A percentile compares a stretch with the other conserved stretches of the same genome.
Conservation (phyloP, 352 stramenopile genomes). For the Phytopythium sindhum region DNA sequence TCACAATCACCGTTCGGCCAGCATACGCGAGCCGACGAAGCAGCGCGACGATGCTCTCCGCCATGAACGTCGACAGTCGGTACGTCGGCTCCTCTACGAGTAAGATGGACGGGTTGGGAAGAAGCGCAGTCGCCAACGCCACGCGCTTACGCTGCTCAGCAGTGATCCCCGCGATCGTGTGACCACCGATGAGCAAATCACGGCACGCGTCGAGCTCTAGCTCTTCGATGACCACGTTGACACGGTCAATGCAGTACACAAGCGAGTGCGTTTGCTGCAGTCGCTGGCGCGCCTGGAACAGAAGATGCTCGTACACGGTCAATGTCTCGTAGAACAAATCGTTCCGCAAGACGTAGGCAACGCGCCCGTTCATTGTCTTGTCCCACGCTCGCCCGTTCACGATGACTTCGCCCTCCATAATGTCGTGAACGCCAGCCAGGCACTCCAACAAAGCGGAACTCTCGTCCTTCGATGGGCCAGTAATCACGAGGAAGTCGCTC, state of each 20-base stretch:
- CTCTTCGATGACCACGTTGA: slow-evolving; percentile 59
- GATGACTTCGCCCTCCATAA: slow-evolving; percentile 56
- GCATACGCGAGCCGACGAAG: slow-evolving; percentile 67
- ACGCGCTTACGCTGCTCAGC: slow-evolving; percentile 81
- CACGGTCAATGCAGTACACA: slow-evolving; percentile 34
- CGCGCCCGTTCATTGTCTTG: slow-evolving; percentile 24
- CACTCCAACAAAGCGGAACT: slow-evolving; percentile 92
- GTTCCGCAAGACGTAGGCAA: slow-evolving; percentile 81
- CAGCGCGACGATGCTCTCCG: slow-evolving; percentile 50
- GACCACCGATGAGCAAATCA: slow-evolving; percentile 56
- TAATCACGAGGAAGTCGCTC: slow-evolving; percentile 58
- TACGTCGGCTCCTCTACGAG: slow-evolving; percentile 87
- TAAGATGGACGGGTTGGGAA: slow-evolving; percentile 78
- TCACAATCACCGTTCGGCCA: slow-evolving; percentile 84
- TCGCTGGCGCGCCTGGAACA: slow-evolving; percentile 80
- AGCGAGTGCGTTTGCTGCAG: slow-evolving; percentile 40
- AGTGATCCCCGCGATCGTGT: slow-evolving; percentile 53
- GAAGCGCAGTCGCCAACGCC: slow-evolving; percentile 73
- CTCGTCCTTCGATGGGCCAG: slow-evolving; percentile 55
- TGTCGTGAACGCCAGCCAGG: slow-evolving; percentile 83
- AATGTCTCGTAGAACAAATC: slow-evolving; percentile 86
- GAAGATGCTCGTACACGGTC: slow-evolving; percentile 88
- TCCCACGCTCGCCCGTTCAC: slow-evolving; percentile 63
- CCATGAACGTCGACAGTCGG: slow-evolving; percentile 57
- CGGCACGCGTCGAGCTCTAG: slow-evolving; percentile 42